These are phyloP conservation scores for Xylaria polymorpha DNA, from an alignment of 2,329 filamentous ascomycete species.

Conservation along the genomic window DNA sequence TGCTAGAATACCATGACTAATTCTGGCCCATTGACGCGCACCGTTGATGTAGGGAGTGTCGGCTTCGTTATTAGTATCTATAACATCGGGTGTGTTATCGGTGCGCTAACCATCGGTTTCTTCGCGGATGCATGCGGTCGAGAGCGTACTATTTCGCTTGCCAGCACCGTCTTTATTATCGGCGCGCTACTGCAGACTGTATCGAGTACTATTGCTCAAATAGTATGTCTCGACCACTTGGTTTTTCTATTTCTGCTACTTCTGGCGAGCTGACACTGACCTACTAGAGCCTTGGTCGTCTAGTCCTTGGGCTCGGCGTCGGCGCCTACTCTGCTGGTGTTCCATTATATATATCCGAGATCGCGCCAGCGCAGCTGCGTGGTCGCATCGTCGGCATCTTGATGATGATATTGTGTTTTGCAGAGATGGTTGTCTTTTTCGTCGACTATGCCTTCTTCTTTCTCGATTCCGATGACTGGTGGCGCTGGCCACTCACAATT, in stretches of 20 bases:
- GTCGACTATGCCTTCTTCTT: slow-evolving; percentile 48
- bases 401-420: slow-evolving; percentile 50
- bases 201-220: slow-evolving; percentile 45
- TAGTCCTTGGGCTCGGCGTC: slow-evolving; percentile 48
- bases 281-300: slow-evolving; percentile 43
- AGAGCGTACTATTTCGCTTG: slow-evolving; percentile 48
- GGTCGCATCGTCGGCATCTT: slow-evolving; percentile 49
- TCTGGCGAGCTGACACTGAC: neutral
- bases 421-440: slow-evolving; percentile 50
- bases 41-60: slow-evolving; percentile 40
- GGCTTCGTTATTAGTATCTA: slow-evolving; percentile 50
- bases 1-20: slow-evolving; percentile 4
- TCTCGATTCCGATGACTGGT: slow-evolving; percentile 48
- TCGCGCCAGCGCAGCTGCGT: slow-evolving; percentile 46
- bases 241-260: neutral
- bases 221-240: slow-evolving; percentile 35
- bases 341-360: slow-evolving; percentile 50
- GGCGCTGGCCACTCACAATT: slow-evolving; percentile 52
- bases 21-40: neutral
- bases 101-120: slow-evolving; percentile 46
- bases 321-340: slow-evolving; percentile 50
- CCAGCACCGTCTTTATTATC: slow-evolving; percentile 45
- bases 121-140: slow-evolving; percentile 48
- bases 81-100: slow-evolving; percentile 49
- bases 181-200: slow-evolving; percentile 44